These are phyloP conservation scores for Blastocystis sp. DNA, from an alignment of 352 stramenopile species.

Conservation along the genomic window DNA sequence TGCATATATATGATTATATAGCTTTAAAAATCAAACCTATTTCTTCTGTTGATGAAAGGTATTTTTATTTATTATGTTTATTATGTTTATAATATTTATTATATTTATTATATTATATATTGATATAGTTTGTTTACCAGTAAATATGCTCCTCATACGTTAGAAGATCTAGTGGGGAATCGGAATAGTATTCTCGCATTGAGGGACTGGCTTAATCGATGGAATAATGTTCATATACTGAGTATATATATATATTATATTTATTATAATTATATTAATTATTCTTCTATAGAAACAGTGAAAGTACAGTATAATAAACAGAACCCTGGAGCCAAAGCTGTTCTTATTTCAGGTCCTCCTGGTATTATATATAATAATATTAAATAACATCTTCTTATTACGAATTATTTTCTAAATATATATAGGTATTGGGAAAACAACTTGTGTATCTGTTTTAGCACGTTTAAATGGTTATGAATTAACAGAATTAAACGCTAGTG, in stretches of 20 bases:
- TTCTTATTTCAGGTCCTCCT: slow-evolving; percentile 78
- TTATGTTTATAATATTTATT: neutral
- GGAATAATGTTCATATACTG: slow-evolving; percentile 43
- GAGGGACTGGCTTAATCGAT: slow-evolving; percentile 41
- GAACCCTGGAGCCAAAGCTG: slow-evolving; percentile 70
- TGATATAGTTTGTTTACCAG: slow-evolving; percentile 15
- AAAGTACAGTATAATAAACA: slow-evolving; percentile 42
- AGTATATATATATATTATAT: slow-evolving; percentile 8
- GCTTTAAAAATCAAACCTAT: no score
- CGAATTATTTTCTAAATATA: neutral
- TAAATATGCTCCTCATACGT: slow-evolving; percentile 38
- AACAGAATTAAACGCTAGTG: slow-evolving; percentile 82
- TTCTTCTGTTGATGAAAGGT: no score
- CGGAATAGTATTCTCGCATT: slow-evolving; percentile 29
- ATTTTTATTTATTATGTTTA: neutral
- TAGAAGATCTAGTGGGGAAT: slow-evolving; percentile 48
- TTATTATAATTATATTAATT: neutral
- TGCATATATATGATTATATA: no score
- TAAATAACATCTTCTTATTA: slow-evolving; percentile 26
- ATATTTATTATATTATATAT: neutral
- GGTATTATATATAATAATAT: slow-evolving; percentile 52
- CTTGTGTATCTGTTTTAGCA: slow-evolving; percentile 72
- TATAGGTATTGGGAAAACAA: slow-evolving; percentile 65
- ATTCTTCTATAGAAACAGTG: neutral
- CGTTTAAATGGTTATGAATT: slow-evolving; percentile 70